phyloP scores from a whole-genome alignment of 805 yeast genomes.

The Torulaspora delbrueckii region DNA sequence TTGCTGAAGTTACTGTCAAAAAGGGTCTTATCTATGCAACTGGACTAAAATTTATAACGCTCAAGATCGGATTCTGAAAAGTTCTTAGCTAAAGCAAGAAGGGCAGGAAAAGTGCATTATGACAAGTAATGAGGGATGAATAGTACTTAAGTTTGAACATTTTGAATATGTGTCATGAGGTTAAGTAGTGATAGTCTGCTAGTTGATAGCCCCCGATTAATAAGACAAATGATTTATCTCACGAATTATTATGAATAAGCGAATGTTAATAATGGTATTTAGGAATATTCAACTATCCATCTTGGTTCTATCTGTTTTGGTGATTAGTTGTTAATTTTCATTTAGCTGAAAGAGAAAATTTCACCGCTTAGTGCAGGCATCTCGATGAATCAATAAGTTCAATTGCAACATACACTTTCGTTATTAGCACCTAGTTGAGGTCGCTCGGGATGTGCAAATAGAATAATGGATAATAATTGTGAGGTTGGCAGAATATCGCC shows the following conservation, averaged over 20 bases:
- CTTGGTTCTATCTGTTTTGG: neutral
- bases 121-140: no score
- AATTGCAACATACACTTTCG: neutral
- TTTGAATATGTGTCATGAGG: no score
- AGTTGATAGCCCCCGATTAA: no score
- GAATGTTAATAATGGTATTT: no score
- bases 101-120: no score
- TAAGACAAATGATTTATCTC: no score
- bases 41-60: no score
- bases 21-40: neutral
- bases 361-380: neutral
- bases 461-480: neutral
- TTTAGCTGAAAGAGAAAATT: neutral
- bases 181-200: no score
- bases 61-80: neutral
- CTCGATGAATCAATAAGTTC: neutral
- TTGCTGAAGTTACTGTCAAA: neutral
- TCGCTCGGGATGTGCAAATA: neutral
- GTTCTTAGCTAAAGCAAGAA: neutral
- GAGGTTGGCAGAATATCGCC: slow-evolving; percentile 5
- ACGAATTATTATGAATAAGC: no score
- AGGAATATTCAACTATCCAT: no score
- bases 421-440: neutral
- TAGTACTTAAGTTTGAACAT: no score
- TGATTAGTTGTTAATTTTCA: neutral